phyloP scores from a whole-genome alignment of 495 filamentous ascomycete genomes.

The Glutinoglossum americanum region DNA sequence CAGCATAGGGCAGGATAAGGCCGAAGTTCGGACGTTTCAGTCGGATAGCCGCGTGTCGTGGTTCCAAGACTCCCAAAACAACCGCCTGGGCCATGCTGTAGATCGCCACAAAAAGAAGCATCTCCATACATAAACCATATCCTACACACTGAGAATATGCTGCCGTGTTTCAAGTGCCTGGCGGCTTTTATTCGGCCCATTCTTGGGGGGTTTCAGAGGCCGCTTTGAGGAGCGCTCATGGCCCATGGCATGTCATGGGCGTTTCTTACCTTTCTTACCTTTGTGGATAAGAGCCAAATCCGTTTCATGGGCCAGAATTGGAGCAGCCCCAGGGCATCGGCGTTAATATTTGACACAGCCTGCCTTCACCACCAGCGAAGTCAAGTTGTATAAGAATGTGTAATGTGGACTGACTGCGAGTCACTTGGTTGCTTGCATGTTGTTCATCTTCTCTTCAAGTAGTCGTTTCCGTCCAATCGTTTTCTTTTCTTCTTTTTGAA shows the following conservation, averaged over 20 bases:
- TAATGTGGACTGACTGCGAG: background rate
- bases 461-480: background rate
- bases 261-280: background rate
- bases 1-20: background rate
- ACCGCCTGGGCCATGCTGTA: background rate
- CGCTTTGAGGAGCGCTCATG: background rate
- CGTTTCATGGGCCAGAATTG: background rate
- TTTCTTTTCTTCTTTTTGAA: background rate
- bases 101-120: background rate
- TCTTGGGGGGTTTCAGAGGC: background rate
- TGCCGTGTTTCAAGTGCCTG: background rate
- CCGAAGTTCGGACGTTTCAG: background rate
- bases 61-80: background rate
- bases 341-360: background rate
- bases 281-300: background rate
- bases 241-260: background rate
- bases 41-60: background rate
- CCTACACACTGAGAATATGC: background rate
- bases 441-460: background rate
- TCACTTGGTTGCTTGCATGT: background rate
- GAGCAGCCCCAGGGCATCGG: background rate
- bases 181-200: background rate
- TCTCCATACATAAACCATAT: background rate
- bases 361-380: background rate
- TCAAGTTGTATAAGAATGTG: background rate